Conservation (phyloP, 768 basidiomycete species). For the Suillus hirtellus region DNA sequence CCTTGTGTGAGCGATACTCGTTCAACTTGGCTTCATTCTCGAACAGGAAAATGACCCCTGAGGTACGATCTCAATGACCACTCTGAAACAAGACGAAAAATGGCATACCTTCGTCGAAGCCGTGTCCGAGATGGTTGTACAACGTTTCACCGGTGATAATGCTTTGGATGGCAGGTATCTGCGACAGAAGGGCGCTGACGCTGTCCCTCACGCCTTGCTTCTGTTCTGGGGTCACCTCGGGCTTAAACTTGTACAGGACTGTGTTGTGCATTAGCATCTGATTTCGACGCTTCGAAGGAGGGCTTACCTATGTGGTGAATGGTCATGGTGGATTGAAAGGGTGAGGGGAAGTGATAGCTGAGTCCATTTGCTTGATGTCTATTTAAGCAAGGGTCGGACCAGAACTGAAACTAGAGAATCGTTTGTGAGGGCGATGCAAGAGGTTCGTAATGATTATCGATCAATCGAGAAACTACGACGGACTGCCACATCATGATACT, state of each 20-base stretch:
- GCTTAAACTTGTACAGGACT: constrained; percentile 29
- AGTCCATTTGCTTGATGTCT: background rate
- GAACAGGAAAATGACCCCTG: constrained; percentile 28
- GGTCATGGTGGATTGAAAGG: constrained; percentile 4
- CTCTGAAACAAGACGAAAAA: background rate
- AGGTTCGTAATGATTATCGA: background rate
- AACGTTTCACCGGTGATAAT: constrained; percentile 18
- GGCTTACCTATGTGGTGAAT: constrained; percentile 22
- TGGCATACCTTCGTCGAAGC: constrained; percentile 25
- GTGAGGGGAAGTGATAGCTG: no score
- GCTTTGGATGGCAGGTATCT: constrained; percentile 21
- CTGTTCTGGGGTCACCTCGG: constrained; percentile 14
- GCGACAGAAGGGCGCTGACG: constrained; percentile 12
- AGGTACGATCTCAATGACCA: background rate
- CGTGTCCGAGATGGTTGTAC: constrained; percentile 22
- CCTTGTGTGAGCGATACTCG: constrained; percentile 18
- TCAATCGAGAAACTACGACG: background rate
- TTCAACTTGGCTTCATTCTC: constrained; percentile 18
- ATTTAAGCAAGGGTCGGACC: background rate
- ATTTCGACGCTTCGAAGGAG: background rate
- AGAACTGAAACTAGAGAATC: background rate
- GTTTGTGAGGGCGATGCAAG: background rate
- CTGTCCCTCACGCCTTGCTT: constrained; percentile 8
- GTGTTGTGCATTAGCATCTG: background rate
- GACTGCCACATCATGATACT: background rate